A percentile compares a stretch with the other conserved stretches of the same genome.
Conservation (phyloP, 176 grass and related monocot genomes). For the Oryza longistaminata region DNA sequence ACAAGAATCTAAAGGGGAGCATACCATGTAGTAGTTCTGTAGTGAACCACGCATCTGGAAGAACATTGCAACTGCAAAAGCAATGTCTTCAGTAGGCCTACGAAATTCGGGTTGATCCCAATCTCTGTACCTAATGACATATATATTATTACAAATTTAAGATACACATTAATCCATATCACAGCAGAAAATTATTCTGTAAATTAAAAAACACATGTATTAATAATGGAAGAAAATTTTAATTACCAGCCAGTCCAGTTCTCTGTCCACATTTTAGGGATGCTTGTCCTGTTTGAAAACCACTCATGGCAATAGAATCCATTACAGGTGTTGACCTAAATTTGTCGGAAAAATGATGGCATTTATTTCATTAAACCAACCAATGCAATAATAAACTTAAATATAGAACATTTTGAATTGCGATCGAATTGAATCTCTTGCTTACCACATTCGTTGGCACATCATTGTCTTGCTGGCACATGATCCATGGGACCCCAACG, state of each 20-base stretch:
- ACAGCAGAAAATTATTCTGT: too few relatives aligned
- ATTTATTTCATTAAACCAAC: not conserved
- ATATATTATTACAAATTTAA: too few relatives aligned
- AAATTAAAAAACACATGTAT: too few relatives aligned
- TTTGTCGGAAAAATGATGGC: not conserved
- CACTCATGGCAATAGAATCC: slow-evolving; percentile 76
- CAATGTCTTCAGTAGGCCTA: slow-evolving; percentile 62
- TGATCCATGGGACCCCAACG: slow-evolving; percentile 73
- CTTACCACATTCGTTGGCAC: slow-evolving; percentile 59
- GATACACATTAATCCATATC: too few relatives aligned
- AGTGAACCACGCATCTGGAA: slow-evolving; percentile 70
- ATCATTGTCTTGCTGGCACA: slow-evolving; percentile 78
- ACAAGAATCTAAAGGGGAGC: not conserved
- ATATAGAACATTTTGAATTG: not conserved
- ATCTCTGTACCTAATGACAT: slow-evolving; percentile 59
- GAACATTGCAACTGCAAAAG: slow-evolving; percentile 74
- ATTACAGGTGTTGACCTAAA: slow-evolving; percentile 85
- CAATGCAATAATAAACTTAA: not conserved
- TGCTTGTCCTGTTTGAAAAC: slow-evolving; percentile 54
- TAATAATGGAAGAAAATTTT: not conserved
- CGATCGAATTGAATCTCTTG: not conserved
- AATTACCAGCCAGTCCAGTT: slow-evolving; percentile 87
- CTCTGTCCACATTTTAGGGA: slow-evolving; percentile 93
- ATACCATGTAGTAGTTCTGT: slow-evolving; percentile 89
- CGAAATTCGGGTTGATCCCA: slow-evolving; percentile 77